A percentile compares a stretch with the other conserved stretches of the same genome.
These are phyloP conservation scores for Talaromyces sp. DNA, from an alignment of 2,329 filamentous ascomycete species.

Conservation along the genomic window DNA sequence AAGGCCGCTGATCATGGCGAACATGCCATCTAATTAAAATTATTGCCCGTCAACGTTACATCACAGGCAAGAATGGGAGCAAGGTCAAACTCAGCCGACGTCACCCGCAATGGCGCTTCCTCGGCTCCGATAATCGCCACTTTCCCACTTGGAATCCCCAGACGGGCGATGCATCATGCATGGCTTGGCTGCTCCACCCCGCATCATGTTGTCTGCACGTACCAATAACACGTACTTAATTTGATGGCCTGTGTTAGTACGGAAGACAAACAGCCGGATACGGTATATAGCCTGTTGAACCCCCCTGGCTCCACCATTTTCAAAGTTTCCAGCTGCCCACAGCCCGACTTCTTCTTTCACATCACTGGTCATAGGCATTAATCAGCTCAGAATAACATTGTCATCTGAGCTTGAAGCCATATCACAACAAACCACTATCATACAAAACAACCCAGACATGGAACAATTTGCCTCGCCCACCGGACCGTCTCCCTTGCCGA, in stretches of 20 bases:
- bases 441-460: background rate
- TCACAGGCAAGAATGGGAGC: background rate
- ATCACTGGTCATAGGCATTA: background rate
- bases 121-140: background rate
- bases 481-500: conserved; percentile 6
- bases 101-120: background rate
- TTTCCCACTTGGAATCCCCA: background rate
- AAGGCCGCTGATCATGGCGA: background rate
- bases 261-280: background rate
- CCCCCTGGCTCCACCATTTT: background rate
- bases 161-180: background rate
- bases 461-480: conserved; percentile 11
- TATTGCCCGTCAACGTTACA: background rate
- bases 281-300: background rate
- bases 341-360: background rate
- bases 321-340: background rate
- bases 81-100: background rate
- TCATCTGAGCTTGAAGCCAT: background rate
- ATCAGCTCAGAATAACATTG: background rate
- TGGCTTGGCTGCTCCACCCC: background rate
- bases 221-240: background rate
- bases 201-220: background rate
- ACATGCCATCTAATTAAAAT: too few relatives aligned
- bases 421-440: background rate
- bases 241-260: background rate